Percentiles rank a stretch among this genome's conserved stretches.
Evolutionary conservation across 805 yeast genomes (phyloP).

Genomic region (Candida yuanshanica): DNA sequence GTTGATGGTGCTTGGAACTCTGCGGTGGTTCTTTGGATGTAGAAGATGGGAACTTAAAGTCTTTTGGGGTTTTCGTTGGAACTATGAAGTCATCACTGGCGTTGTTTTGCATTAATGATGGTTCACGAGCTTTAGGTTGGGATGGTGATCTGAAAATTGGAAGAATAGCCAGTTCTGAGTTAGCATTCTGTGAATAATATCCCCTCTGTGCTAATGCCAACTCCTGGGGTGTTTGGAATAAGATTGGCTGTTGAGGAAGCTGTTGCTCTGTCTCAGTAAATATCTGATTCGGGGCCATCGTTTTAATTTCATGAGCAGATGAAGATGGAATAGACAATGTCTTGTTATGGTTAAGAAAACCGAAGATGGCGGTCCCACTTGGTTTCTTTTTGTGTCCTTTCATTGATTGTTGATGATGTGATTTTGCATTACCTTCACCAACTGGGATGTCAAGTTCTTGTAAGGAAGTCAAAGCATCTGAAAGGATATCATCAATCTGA

Average conservation of each 20-base stretch:
- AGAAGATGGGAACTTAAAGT: conserved; percentile 52
- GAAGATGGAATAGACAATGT: conserved; percentile 56
- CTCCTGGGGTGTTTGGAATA: conserved; percentile 16
- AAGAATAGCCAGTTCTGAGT: background rate
- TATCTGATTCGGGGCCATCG: conserved; percentile 20
- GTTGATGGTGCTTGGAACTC: conserved; percentile 5
- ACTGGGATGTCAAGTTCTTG: conserved; percentile 63
- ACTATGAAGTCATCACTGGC: conserved; percentile 38
- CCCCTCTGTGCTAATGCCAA: conserved; percentile 8
- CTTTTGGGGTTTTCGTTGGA: conserved; percentile 40
- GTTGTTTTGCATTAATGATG: background rate
- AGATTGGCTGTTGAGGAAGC: conserved; percentile 14
- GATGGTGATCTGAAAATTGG: background rate
- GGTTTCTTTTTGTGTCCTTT: conserved; percentile 50
- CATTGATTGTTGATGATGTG: background rate
- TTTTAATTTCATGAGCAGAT: conserved; percentile 13
- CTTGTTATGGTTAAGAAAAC: conserved; percentile 58
- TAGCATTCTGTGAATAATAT: background rate
- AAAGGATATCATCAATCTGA: conserved; percentile 42
- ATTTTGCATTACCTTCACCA: conserved; percentile 15
- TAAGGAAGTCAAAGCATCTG: conserved; percentile 47
- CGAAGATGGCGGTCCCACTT: conserved; percentile 81
- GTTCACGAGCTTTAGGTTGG: background rate
- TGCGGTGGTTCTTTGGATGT: conserved; percentile 14
- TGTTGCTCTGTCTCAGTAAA: conserved; percentile 11